Conservation (phyloP, 257 asterid species). For the Coffea eugenioides region DNA sequence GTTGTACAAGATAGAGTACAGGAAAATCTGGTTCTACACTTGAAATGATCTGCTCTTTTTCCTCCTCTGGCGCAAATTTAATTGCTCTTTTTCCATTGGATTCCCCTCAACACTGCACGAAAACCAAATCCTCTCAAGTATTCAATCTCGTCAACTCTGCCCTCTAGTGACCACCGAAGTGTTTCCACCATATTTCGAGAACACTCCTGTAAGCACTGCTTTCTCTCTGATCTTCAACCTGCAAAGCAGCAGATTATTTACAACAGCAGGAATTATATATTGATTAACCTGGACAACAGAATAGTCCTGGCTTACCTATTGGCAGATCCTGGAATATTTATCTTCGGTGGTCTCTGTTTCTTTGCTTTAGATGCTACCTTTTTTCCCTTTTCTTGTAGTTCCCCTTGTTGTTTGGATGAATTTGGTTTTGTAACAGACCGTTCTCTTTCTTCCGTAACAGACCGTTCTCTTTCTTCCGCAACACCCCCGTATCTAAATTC, state of each 20-base stretch:
- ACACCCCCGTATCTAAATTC: constrained; percentile 20
- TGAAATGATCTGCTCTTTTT: too few relatives aligned
- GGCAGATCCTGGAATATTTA: constrained; percentile 73
- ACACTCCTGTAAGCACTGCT: constrained; percentile 62
- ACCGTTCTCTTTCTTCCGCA: constrained; percentile 28
- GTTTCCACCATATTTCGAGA: constrained; percentile 63
- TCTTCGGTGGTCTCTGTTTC: constrained; percentile 43
- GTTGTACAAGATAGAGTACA: too few relatives aligned
- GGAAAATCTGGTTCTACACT: too few relatives aligned
- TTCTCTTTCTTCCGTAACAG: constrained; percentile 30
- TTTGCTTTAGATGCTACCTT: constrained; percentile 40
- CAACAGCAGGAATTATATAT: neutral
- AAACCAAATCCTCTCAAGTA: neutral
- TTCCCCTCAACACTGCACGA: neutral
- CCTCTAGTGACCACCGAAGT: constrained; percentile 32
- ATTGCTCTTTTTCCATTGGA: neutral
- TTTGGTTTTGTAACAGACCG: constrained; percentile 24
- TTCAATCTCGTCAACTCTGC: constrained; percentile 13
- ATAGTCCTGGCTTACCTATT: constrained; percentile 46
- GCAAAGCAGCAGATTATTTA: constrained; percentile 20
- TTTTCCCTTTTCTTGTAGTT: constrained; percentile 34
- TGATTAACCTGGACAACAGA: neutral
- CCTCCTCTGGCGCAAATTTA: too few relatives aligned
- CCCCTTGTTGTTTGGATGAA: constrained; percentile 30
- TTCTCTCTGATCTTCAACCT: constrained; percentile 76